Base-by-base conservation (phyloP, 768 basidiomycete genomes). In the Tylopilus rubrobrunneus region DNA sequence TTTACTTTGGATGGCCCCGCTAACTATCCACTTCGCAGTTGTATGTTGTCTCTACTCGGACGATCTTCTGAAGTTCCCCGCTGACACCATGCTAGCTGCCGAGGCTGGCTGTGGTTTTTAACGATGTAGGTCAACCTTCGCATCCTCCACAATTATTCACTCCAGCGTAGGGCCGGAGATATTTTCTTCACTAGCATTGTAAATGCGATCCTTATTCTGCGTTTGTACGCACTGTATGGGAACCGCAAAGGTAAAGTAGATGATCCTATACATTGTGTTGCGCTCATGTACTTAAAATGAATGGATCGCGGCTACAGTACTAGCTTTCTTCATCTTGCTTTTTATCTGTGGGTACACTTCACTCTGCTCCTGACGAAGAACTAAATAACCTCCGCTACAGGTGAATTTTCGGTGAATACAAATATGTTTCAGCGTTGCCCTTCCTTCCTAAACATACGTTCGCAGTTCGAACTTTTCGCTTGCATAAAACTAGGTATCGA, bases 181-280 rank as follows among this genome's bases (percentile, higher is more conserved):
- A 50, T 50, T 7, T 50, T 54, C 31, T 54, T 44, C 42, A 50
- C 48, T 14, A 54, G 9, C n/a, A 23, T 37, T 21, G 53, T 54
- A 8, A 54, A 54, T 17, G 11, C 43, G 6, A 49, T 54, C 28
- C 53, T 54, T 21, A 44, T 39, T 9, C 17, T 54, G 42, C 47
- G 53, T 10, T 37, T 54, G 8, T 49, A 54, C 9, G 53, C 53
- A 4, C 29, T 54, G 31, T 54, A 49, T 10, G 25, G 48, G 34
- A 43, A 37, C 12, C 46, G 53, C 14, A 54, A 37, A 44, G 41
- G 53, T 54, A 44, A 44, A 41, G 33, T 6, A 10, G 17, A 27
- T 40, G n/a, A 7, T 17, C 7, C 31, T 7, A 29, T 43, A 15
- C 7, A 12, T 6, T 27, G 0, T 17, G 11, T 36, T 44, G 31